Percentiles rank a stretch among this genome's conserved stretches.
Evolutionary conservation across 768 basidiomycete species (phyloP).

Genomic region (Suillus placidus): DNA sequence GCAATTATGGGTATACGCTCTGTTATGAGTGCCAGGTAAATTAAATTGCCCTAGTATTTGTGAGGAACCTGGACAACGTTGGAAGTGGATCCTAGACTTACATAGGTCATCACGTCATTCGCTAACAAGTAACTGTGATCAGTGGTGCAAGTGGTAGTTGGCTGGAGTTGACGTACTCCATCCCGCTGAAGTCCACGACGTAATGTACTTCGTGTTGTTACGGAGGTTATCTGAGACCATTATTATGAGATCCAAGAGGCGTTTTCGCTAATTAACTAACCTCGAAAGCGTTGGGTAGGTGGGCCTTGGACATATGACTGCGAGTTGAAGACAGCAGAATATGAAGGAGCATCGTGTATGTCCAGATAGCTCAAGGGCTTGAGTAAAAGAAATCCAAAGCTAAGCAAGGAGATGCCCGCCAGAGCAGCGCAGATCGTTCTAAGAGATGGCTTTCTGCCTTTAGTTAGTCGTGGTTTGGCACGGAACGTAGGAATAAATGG

Average conservation of each 20-base stretch:
- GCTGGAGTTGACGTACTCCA: constrained; percentile 57
- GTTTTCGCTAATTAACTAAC: constrained; percentile 29
- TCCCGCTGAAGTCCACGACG: constrained; percentile 73
- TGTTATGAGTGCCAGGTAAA: constrained; percentile 61
- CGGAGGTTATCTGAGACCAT: constrained; percentile 59
- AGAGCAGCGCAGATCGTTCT: constrained; percentile 21
- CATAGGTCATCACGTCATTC: constrained; percentile 79
- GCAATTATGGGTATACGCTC: constrained; percentile 61
- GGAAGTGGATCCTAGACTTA: constrained; percentile 28
- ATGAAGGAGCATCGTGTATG: background rate
- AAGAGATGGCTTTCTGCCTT: background rate
- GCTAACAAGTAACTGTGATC: constrained; percentile 40
- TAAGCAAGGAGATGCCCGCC: constrained; percentile 30
- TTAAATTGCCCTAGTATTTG: constrained; percentile 54
- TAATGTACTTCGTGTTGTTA: constrained; percentile 63
- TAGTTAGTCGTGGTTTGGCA: background rate
- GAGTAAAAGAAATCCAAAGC: constrained; percentile 14
- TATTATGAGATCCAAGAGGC: background rate
- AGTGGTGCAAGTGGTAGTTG: background rate
- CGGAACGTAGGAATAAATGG: constrained; percentile 10
- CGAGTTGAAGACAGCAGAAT: background rate
- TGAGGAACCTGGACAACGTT: constrained; percentile 5
- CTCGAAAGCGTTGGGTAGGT: constrained; percentile 61
- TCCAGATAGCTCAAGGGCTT: background rate
- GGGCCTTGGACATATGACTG: constrained; percentile 40